Conservation (phyloP, 306 rosid species). For the Sesbania bispinosa region DNA sequence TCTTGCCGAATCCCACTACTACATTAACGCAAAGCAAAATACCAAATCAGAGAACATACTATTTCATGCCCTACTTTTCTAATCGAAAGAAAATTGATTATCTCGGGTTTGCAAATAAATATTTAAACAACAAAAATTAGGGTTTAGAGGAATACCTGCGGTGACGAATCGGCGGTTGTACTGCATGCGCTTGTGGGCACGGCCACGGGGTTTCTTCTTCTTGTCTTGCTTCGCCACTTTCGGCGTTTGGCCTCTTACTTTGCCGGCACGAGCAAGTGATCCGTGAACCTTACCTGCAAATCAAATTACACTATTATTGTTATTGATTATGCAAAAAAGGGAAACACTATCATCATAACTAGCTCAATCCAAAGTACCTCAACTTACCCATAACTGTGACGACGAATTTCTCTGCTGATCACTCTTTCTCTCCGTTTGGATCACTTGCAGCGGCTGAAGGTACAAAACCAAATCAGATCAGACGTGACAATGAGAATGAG, state of each 20-base stretch:
- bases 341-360: background rate
- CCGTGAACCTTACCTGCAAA: constrained; percentile 40
- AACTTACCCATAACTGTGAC: constrained; percentile 19
- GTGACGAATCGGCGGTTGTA: constrained; percentile 45
- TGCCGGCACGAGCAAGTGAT: constrained; percentile 39
- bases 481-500: background rate
- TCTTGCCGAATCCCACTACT: constrained; percentile 42
- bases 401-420: background rate
- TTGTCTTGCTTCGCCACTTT: constrained; percentile 41
- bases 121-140: background rate
- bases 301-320: background rate
- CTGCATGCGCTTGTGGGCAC: constrained; percentile 45
- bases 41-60: background rate
- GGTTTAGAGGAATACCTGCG: constrained; percentile 24
- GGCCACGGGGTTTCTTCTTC: constrained; percentile 45
- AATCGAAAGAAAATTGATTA: background rate
- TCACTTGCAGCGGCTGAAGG: constrained; percentile 7
- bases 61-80: background rate
- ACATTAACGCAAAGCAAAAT: background rate
- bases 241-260: constrained; percentile 42
- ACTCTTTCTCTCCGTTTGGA: background rate
- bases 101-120: background rate
- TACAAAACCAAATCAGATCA: background rate
- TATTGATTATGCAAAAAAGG: background rate
- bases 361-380: background rate